Base-by-base conservation (phyloP, 179 eudicot genomes). In the Vitellaria paradoxa region DNA sequence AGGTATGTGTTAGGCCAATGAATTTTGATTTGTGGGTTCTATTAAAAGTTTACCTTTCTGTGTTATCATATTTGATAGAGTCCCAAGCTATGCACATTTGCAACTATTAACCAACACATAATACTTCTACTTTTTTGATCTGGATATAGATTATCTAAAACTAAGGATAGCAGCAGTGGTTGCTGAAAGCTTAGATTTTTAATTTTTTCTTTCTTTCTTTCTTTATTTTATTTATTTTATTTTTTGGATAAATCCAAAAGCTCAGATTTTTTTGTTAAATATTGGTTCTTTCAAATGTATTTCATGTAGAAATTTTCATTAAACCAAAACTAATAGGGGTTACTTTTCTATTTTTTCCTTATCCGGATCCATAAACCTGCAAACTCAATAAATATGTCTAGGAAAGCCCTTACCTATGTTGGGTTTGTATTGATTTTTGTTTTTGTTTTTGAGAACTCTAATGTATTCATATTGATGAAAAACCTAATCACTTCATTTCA, bases 1-100 rank as follows among this genome's bases (percentile, higher is more conserved):
- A 92, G 99, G 99, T 92, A 80, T 72, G 26, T 65, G 10, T 74
- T 62, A 45, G 30, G 20, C 46, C 37, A 70, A 20, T 40, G 57
- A 73, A 70, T 72, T 57, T 60, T 37, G 57, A 21, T 74, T 60
- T 65, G 15, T 24, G 21, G 61, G 50, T 60, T 47, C n/a, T 23
- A 65, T 55, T 26, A 20, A 52, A 52, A 76, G 9, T 66, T 5
- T 17, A 47, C 37, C 49, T 60, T 42, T 62, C 24, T 20, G 37
- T 66, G 26, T 46, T 53, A 30, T 30, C 14, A 13, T 76, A n/a
- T 52, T 74, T 49, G 56, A 74, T 23, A 65, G 45, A 24, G 61
- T 64, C 45, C 14, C 8, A 26, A 17, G 47, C 50, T 21, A 12
- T 52, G 42, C 42, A 49, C 50, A 14, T 70, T 68, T 50, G 73